These are phyloP conservation scores for Carex sylvatica DNA, from an alignment of 202 grass and related monocot species.

Conservation along the genomic window DNA sequence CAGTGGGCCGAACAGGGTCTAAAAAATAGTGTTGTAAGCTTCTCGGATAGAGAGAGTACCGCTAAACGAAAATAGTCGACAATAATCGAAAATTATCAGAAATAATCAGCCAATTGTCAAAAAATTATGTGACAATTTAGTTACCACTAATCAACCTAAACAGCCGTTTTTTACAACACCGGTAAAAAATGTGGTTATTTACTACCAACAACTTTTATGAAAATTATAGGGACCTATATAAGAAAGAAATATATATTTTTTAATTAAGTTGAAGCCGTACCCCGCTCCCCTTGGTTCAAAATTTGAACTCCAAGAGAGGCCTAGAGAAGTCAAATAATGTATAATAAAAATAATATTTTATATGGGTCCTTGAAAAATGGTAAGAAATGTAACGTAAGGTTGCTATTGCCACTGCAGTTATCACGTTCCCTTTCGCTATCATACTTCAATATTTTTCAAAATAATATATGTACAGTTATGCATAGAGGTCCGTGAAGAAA, in stretches of 20 bases:
- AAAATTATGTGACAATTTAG: too few relatives aligned
- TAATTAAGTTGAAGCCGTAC: not conserved
- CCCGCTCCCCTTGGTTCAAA: constrained; percentile 14
- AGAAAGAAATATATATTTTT: not conserved
- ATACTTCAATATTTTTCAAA: not conserved
- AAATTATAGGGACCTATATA: not conserved
- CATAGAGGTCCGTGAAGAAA: not conserved
- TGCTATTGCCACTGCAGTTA: constrained; percentile 1
- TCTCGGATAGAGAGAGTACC: too few relatives aligned
- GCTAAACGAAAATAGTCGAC: too few relatives aligned
- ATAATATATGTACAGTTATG: not conserved
- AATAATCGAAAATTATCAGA: too few relatives aligned
- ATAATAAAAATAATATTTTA: not conserved
- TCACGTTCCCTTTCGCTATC: constrained; percentile 27
- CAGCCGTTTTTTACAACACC: too few relatives aligned
- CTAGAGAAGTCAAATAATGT: not conserved
- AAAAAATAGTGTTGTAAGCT: too few relatives aligned
- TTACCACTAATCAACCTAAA: too few relatives aligned
- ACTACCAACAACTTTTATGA: too few relatives aligned
- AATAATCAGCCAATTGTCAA: too few relatives aligned
- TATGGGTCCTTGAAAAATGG: not conserved
- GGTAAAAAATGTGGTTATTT: too few relatives aligned
- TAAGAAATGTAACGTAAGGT: not conserved
- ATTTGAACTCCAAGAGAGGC: constrained; percentile 10
- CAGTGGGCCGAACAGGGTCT: too few relatives aligned